phyloP scores from a whole-genome alignment of 768 basidiomycete genomes.

The Scleroderma bovista region DNA sequence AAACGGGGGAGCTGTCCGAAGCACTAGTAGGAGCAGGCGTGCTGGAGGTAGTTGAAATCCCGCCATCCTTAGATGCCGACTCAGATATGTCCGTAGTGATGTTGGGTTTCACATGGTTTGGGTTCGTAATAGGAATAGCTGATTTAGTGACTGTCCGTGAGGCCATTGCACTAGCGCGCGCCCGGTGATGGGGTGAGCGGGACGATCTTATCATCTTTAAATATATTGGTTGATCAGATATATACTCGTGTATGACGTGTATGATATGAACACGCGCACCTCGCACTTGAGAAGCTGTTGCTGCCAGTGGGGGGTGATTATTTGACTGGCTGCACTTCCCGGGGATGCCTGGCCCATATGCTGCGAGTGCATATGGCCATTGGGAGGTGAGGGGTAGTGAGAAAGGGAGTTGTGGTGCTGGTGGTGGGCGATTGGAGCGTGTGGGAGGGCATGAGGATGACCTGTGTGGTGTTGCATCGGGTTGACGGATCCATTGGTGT shows the following conservation, averaged over 20 bases:
- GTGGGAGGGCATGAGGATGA: slow-evolving; percentile 44
- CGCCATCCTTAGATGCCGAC: slow-evolving; percentile 22
- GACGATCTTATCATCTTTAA: slow-evolving; percentile 76
- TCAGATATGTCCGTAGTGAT: slow-evolving; percentile 24
- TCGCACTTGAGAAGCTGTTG: slow-evolving; percentile 90
- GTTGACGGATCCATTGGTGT: slow-evolving; percentile 62
- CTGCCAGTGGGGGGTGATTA: slow-evolving; percentile 85
- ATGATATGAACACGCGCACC: slow-evolving; percentile 44
- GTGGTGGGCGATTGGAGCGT: slow-evolving; percentile 57
- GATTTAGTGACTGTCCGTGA: slow-evolving; percentile 82
- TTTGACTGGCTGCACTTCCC: slow-evolving; percentile 47
- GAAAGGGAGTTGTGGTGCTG: slow-evolving; percentile 77
- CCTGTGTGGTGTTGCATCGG: slow-evolving; percentile 58
- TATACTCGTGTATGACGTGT: slow-evolving; percentile 12
- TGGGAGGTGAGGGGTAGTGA: slow-evolving; percentile 77
- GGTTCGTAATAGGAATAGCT: slow-evolving; percentile 89
- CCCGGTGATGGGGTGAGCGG: slow-evolving; percentile 88
- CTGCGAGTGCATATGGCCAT: slow-evolving; percentile 54
- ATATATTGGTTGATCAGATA: slow-evolving; percentile 16
- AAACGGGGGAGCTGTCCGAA: slow-evolving; percentile 32
- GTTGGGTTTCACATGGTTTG: slow-evolving; percentile 58
- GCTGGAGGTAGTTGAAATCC: slow-evolving; percentile 22
- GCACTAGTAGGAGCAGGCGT: slow-evolving; percentile 27
- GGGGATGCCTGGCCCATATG: slow-evolving; percentile 59
- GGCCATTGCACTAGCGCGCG: slow-evolving; percentile 91